Evolutionary conservation across 2,329 filamentous ascomycete species (phyloP).

Genomic region (Pseudonectria buxi): DNA sequence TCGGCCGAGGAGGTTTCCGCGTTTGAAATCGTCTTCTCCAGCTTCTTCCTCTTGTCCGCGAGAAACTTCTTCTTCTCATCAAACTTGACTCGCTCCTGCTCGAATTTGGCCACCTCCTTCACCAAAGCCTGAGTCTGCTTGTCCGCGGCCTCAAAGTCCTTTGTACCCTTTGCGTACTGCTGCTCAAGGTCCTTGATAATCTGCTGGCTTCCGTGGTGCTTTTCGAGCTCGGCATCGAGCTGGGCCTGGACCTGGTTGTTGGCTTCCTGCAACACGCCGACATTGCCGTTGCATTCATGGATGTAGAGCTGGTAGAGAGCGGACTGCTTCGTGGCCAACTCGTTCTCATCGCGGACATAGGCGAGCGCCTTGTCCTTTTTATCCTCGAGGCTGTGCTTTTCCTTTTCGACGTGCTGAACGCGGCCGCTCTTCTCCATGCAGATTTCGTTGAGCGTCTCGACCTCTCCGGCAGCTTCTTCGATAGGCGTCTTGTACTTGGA

Average conservation of each 20-base stretch:
- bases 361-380: slow-evolving; percentile 94
- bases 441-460: slow-evolving; percentile 87
- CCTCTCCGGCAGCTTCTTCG: slow-evolving; percentile 83
- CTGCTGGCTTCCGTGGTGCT: slow-evolving; percentile 83
- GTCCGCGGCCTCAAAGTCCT: slow-evolving; percentile 75
- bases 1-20: slow-evolving; percentile 69
- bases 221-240: slow-evolving; percentile 80
- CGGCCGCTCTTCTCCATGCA: slow-evolving; percentile 92
- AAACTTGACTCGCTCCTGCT: slow-evolving; percentile 95
- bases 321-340: slow-evolving; percentile 81
- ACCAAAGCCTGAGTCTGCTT: slow-evolving; percentile 71
- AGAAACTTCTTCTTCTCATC: slow-evolving; percentile 98
- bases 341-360: slow-evolving; percentile 88
- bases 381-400: slow-evolving; percentile 85
- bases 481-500: slow-evolving; percentile 98
- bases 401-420: slow-evolving; percentile 96
- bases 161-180: slow-evolving; percentile 72
- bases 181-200: slow-evolving; percentile 86
- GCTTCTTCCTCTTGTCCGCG: slow-evolving; percentile 83
- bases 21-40: slow-evolving; percentile 77
- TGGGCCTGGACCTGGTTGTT: slow-evolving; percentile 85
- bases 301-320: slow-evolving; percentile 90
- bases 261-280: slow-evolving; percentile 81
- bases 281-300: slow-evolving; percentile 80
- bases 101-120: slow-evolving; percentile 86